Evolutionary conservation across 306 rosid species (phyloP).

Genomic region (Corylus americana): DNA sequence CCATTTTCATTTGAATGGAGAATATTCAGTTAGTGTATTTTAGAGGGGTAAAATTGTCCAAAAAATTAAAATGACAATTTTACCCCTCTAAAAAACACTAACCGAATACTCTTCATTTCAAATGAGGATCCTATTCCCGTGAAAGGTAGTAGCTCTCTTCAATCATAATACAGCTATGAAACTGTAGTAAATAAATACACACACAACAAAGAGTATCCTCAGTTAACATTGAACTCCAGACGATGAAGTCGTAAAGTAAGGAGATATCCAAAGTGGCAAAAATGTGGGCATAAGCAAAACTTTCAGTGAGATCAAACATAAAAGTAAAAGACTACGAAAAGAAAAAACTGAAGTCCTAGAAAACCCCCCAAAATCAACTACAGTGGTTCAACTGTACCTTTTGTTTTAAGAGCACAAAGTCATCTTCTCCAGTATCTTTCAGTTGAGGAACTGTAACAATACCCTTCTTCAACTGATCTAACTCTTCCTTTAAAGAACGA

Average conservation of each 20-base stretch:
- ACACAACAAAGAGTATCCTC: not conserved
- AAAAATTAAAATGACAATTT: no score
- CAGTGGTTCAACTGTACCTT: conserved; percentile 55
- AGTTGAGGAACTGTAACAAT: conserved; percentile 72
- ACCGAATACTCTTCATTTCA: no score
- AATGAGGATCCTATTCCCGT: not conserved
- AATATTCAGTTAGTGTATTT: no score
- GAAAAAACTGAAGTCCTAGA: not conserved
- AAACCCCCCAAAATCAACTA: conserved; percentile 6
- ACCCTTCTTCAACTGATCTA: conserved; percentile 85
- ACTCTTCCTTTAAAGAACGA: conserved; percentile 83
- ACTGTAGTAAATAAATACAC: not conserved
- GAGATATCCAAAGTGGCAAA: not conserved
- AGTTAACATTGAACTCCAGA: conserved; percentile 1
- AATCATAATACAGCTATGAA: not conserved
- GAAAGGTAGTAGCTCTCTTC: not conserved
- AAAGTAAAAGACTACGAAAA: not conserved
- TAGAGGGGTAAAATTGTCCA: no score
- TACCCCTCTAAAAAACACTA: no score
- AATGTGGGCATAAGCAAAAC: not conserved
- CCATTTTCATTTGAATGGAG: no score
- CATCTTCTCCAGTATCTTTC: conserved; percentile 65
- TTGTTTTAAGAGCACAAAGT: conserved; percentile 81
- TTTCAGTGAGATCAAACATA: not conserved
- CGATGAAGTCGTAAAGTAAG: not conserved